phyloP scores from a whole-genome alignment of 805 yeast species.

The Candida rishiriensis region DNA sequence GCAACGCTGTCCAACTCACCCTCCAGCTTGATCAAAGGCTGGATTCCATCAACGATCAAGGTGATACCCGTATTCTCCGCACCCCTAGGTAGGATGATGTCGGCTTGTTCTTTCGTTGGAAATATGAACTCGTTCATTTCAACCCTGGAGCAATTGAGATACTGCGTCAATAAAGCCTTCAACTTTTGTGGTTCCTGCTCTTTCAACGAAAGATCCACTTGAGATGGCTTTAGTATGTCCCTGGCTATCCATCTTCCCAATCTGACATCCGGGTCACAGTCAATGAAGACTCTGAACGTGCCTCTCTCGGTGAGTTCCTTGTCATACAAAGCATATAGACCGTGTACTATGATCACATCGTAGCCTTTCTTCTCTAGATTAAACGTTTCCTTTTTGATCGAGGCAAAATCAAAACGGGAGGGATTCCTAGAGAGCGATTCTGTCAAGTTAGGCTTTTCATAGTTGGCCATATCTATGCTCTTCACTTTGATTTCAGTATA shows the following conservation, averaged over 20 bases:
- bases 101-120: slow-evolving; percentile 71
- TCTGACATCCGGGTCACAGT: slow-evolving; percentile 81
- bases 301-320: slow-evolving; percentile 49
- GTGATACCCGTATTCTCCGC: slow-evolving; percentile 54
- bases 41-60: slow-evolving; percentile 62
- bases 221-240: slow-evolving; percentile 18
- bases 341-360: slow-evolving; percentile 55
- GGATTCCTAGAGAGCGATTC: slow-evolving; percentile 27
- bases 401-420: slow-evolving; percentile 36
- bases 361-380: slow-evolving; percentile 6
- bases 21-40: slow-evolving; percentile 29
- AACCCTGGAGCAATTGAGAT: slow-evolving; percentile 52
- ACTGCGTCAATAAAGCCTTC: slow-evolving; percentile 39
- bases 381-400: slow-evolving; percentile 17
- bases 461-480: slow-evolving; percentile 24
- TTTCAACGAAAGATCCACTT: slow-evolving; percentile 3
- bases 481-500: slow-evolving; percentile 14
- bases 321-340: slow-evolving; percentile 76
- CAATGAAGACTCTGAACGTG: slow-evolving; percentile 67
- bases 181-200: slow-evolving; percentile 11
- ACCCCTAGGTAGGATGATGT: slow-evolving; percentile 69
- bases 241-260: slow-evolving; percentile 70
- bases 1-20: slow-evolving; percentile 5
- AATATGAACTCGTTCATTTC: slow-evolving; percentile 64
- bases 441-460: slow-evolving; percentile 1